phyloP scores from a whole-genome alignment of 2,329 filamentous ascomycete species.

The Thermochaetoides dissita region DNA sequence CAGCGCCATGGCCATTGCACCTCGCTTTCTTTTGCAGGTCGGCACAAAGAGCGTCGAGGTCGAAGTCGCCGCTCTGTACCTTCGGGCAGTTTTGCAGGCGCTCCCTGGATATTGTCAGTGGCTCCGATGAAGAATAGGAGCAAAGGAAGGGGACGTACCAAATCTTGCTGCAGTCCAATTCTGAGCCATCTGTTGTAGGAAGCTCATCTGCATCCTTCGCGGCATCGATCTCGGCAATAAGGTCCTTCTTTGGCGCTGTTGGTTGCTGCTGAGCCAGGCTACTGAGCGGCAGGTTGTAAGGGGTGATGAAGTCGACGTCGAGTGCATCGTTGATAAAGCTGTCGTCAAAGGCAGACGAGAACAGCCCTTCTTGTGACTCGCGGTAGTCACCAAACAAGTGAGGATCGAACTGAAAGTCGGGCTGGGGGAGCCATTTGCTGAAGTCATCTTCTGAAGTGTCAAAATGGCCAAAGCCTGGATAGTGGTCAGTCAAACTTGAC shows the following conservation, averaged over 20 bases:
- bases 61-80: constrained; percentile 81
- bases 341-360: constrained; percentile 58
- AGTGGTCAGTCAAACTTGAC: constrained; percentile 5
- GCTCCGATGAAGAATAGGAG: neutral
- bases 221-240: constrained; percentile 66
- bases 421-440: constrained; percentile 62
- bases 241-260: constrained; percentile 44
- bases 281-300: constrained; percentile 52
- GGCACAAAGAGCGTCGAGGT: constrained; percentile 82
- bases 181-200: constrained; percentile 32
- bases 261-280: constrained; percentile 19
- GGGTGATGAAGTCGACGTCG: constrained; percentile 65
- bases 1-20: constrained; percentile 80
- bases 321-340: constrained; percentile 62
- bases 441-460: constrained; percentile 34
- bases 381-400: constrained; percentile 85
- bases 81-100: constrained; percentile 75
- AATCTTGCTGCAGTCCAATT: constrained; percentile 79
- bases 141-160: constrained; percentile 50
- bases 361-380: constrained; percentile 71
- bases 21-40: constrained; percentile 92
- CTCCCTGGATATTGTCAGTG: constrained; percentile 54
- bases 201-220: constrained; percentile 55
- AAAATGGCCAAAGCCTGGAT: constrained; percentile 24
- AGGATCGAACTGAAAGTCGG: constrained; percentile 77